Evolutionary conservation across 257 asterid species (phyloP).

Genomic region (Cruciata laevipes): DNA sequence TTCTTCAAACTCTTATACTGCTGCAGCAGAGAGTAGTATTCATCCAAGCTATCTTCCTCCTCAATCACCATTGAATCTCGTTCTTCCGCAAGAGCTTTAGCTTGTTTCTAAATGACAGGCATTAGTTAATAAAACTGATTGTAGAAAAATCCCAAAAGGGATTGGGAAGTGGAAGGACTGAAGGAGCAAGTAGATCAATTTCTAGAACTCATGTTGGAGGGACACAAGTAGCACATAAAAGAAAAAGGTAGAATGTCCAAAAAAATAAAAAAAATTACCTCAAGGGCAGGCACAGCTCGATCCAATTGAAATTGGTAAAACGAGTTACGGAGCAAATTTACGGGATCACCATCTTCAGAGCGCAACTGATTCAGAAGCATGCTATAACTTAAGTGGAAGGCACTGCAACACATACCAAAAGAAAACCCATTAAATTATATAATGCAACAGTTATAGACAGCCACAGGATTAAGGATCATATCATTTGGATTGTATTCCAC

Average conservation of each 20-base stretch:
- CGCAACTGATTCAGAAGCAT: constrained; percentile 96
- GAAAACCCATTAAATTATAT: not conserved
- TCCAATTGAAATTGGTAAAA: constrained; percentile 96
- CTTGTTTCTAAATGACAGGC: constrained; percentile 60
- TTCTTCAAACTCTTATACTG: constrained; percentile 67
- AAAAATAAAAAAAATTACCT: constrained; percentile 47
- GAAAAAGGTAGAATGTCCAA: not conserved
- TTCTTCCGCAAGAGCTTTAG: constrained; percentile 64
- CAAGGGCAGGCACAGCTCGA: constrained; percentile 85
- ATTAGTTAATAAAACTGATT: constrained; percentile 1
- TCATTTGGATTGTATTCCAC: not conserved
- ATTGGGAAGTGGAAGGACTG: not conserved
- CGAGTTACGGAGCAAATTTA: constrained; percentile 84
- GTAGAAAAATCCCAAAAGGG: not conserved
- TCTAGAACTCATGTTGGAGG: constrained; percentile 1
- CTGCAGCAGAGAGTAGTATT: constrained; percentile 73
- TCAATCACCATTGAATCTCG: constrained; percentile 78
- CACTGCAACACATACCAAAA: constrained; percentile 43
- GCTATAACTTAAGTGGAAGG: constrained; percentile 94
- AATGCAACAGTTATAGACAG: not conserved
- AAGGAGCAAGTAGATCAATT: not conserved
- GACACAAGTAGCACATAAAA: not conserved
- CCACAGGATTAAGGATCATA: not conserved
- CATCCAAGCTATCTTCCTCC: constrained; percentile 83
- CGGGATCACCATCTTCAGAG: constrained; percentile 92